phyloP scores from a whole-genome alignment of 2,329 filamentous ascomycete species.

The Aureobasidium sp. region DNA sequence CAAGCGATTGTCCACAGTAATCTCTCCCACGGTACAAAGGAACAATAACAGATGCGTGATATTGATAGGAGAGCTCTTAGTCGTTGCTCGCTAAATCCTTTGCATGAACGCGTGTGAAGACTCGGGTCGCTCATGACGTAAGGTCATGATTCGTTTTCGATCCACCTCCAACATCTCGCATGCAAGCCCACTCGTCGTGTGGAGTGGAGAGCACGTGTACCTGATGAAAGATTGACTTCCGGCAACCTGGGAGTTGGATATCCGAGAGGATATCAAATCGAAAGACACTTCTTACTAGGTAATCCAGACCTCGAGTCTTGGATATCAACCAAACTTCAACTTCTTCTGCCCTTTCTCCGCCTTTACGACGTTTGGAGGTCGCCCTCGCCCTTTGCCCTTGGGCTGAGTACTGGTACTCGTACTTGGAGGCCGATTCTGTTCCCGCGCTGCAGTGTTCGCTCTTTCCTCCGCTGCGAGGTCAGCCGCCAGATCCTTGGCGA shows the following conservation, averaged over 20 bases:
- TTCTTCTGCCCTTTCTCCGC: conserved; percentile 37
- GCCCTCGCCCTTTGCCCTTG: conserved; percentile 25
- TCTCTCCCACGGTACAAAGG: background rate
- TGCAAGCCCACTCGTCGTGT: background rate
- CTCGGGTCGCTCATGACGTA: background rate
- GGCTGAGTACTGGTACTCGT: background rate
- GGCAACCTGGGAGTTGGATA: background rate
- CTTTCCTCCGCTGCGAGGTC: conserved; percentile 64
- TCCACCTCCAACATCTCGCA: background rate
- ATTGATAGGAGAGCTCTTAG: background rate
- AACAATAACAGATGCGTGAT: background rate
- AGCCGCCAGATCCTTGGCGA: conserved; percentile 76
- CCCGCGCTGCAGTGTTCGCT: conserved; percentile 16
- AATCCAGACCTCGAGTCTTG: background rate
- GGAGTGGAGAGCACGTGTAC: background rate
- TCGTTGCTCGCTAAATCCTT: background rate
- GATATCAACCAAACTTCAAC: conserved; percentile 32
- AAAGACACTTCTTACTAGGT: background rate
- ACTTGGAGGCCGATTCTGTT: conserved; percentile 10
- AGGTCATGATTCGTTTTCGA: background rate
- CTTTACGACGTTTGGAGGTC: conserved; percentile 24
- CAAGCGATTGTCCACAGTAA: too few species aligned
- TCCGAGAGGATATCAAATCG: background rate
- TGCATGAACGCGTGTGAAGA: background rate
- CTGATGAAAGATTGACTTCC: background rate